Percentiles rank a stretch among this genome's conserved stretches.
phyloP scores from a whole-genome alignment of 257 asterid genomes.

The Mitragyna speciosa region DNA sequence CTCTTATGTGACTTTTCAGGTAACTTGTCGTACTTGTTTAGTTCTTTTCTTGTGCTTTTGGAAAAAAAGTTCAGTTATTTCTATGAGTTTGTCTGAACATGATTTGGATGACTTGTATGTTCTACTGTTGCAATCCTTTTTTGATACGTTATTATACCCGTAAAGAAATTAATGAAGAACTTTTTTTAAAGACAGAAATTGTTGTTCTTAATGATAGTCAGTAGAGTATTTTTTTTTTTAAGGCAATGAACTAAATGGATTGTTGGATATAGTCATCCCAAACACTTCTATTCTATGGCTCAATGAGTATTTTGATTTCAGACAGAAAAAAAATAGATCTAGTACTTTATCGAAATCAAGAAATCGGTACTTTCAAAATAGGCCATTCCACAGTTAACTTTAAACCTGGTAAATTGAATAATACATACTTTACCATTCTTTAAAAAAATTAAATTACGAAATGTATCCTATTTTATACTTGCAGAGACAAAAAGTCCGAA shows the following conservation, averaged over 20 bases:
- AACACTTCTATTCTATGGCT: neutral
- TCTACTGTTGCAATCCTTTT: neutral
- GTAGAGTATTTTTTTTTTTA: too few species aligned
- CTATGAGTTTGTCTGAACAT: neutral
- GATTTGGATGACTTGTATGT: neutral
- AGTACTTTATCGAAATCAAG: too few species aligned
- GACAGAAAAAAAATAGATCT: too few species aligned
- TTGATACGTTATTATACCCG: neutral
- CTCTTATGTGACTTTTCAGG: conserved; percentile 43
- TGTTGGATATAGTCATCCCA: too few species aligned
- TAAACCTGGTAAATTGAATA: too few species aligned
- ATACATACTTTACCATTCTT: too few species aligned
- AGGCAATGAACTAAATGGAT: too few species aligned
- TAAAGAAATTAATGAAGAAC: neutral
- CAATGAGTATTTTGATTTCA: neutral
- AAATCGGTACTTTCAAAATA: too few species aligned
- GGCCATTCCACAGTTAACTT: too few species aligned
- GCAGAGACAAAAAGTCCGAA: too few species aligned
- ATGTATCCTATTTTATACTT: too few species aligned
- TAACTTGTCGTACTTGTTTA: neutral
- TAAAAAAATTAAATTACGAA: too few species aligned
- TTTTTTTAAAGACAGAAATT: neutral
- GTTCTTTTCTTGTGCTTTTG: neutral
- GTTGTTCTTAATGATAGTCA: neutral
- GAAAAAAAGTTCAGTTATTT: neutral